Conservation (phyloP, 371 early-diverging fungal species). For the Parasitella parasitica region DNA sequence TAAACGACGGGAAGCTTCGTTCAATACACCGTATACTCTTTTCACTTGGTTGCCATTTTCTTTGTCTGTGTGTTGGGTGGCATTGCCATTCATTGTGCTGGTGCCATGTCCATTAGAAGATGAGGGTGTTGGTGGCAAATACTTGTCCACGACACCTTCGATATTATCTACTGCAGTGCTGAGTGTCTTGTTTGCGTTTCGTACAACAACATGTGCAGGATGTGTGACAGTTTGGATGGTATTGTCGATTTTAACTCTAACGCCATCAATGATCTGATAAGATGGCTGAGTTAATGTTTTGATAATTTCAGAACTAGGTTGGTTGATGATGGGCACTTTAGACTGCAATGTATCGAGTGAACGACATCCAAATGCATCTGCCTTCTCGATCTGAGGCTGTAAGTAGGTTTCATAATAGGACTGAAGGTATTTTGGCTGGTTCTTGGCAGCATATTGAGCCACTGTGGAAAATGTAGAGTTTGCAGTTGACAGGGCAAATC, state of each 20-base stretch:
- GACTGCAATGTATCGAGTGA: slow-evolving; percentile 66
- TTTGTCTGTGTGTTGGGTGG: slow-evolving; percentile 20
- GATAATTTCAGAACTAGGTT: slow-evolving; percentile 63
- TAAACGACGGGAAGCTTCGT: slow-evolving; percentile 34
- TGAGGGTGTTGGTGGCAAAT: slow-evolving; percentile 52
- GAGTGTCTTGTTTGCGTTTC: slow-evolving; percentile 46
- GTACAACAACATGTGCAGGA: slow-evolving; percentile 44
- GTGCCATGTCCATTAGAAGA: neutral
- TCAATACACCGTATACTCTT: slow-evolving; percentile 38
- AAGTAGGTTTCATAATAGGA: slow-evolving; percentile 48
- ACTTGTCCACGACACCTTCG: slow-evolving; percentile 49
- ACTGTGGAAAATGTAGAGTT: slow-evolving; percentile 44
- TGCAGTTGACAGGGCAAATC: slow-evolving; percentile 50
- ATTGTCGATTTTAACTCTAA: slow-evolving; percentile 38
- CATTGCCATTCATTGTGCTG: neutral
- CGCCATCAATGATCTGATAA: slow-evolving; percentile 27
- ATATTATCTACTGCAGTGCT: slow-evolving; percentile 41
- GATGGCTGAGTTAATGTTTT: slow-evolving; percentile 44
- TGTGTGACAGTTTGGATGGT: slow-evolving; percentile 46
- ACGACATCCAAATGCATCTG: slow-evolving; percentile 64
- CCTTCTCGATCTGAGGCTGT: slow-evolving; percentile 55
- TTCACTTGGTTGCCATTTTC: slow-evolving; percentile 34
- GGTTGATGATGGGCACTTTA: slow-evolving; percentile 61
- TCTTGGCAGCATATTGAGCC: slow-evolving; percentile 8
- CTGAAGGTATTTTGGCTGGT: slow-evolving; percentile 47